These are phyloP conservation scores for Fusarium concolor DNA, from an alignment of 2,329 filamentous ascomycete species.

Conservation along the genomic window DNA sequence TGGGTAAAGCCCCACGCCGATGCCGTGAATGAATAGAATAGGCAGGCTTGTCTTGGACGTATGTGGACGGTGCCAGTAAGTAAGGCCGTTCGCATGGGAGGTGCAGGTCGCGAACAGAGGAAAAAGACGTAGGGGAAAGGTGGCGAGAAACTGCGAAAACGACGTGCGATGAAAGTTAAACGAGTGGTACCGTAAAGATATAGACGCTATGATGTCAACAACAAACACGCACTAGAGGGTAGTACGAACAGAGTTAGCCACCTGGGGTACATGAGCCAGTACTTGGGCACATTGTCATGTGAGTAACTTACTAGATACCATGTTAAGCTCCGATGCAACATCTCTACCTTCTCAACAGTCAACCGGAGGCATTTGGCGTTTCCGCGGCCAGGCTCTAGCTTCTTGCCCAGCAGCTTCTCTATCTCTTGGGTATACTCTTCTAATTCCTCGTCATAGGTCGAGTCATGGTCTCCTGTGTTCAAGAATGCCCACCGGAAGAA, in stretches of 20 bases:
- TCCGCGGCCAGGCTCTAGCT: conserved; percentile 63
- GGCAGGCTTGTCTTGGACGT: conserved; percentile 67
- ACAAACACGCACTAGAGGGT: conserved; percentile 56
- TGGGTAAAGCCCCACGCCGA: conserved; percentile 64
- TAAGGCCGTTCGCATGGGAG: conserved; percentile 61
- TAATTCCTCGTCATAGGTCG: conserved; percentile 63
- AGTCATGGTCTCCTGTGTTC: conserved; percentile 57
- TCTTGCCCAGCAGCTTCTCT: conserved; percentile 63
- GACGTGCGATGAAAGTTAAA: conserved; percentile 62
- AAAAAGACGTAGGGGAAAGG: conserved; percentile 67
- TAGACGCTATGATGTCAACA: conserved; percentile 55
- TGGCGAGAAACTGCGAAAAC: conserved; percentile 49
- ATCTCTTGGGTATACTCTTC: conserved; percentile 64
- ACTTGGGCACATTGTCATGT: neutral
- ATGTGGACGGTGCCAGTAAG: conserved; percentile 72
- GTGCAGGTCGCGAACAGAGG: conserved; percentile 57
- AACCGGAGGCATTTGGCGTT: conserved; percentile 64
- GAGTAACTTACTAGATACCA: conserved; percentile 65
- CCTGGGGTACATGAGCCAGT: neutral
- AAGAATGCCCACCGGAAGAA: conserved; percentile 72
- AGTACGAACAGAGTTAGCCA: conserved; percentile 6
- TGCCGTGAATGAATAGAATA: conserved; percentile 72
- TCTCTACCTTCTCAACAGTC: conserved; percentile 68
- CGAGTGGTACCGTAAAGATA: conserved; percentile 54
- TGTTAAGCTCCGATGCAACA: conserved; percentile 64